A percentile compares a stretch with the other conserved stretches of the same genome.
phyloP scores from a whole-genome alignment of 768 basidiomycete species.

The Chiua virens region DNA sequence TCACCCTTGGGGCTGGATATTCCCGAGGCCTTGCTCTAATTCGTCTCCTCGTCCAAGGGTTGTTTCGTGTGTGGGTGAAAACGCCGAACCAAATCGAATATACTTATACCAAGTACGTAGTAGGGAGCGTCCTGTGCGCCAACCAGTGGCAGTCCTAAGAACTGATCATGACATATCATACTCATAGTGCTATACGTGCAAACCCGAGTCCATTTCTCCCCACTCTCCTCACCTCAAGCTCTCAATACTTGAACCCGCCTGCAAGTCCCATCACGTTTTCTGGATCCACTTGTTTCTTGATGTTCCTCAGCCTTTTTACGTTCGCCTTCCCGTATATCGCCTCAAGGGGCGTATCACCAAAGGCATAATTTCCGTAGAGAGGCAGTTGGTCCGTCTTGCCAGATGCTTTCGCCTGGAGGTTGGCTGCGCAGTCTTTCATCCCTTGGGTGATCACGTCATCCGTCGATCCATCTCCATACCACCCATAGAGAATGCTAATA shows the following conservation, averaged over 20 bases:
- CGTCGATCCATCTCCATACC: constrained; percentile 34
- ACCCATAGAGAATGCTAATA: constrained; percentile 48
- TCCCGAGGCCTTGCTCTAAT: not conserved
- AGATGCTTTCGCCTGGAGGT: constrained; percentile 44
- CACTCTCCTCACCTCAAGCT: not conserved
- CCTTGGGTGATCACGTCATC: constrained; percentile 45
- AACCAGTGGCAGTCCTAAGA: not conserved
- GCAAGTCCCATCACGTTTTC: constrained; percentile 61
- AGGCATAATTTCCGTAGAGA: constrained; percentile 63
- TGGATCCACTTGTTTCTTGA: constrained; percentile 54
- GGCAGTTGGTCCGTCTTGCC: constrained; percentile 38
- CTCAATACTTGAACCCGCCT: constrained; percentile 61
- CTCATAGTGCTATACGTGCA: constrained; percentile 1
- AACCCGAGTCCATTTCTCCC: not conserved
- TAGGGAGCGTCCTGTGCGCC: not conserved
- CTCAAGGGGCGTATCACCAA: constrained; percentile 48
- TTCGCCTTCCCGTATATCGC: constrained; percentile 50
- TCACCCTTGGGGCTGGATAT: constrained; percentile 7
- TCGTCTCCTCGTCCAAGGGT: not conserved
- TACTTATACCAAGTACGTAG: no score
- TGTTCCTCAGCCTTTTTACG: constrained; percentile 36
- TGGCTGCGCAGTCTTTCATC: constrained; percentile 36
- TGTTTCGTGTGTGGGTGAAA: not conserved
- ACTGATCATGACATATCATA: constrained; percentile 1
- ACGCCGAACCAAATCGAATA: no score